Evolutionary conservation across 2,329 filamentous ascomycete genomes (phyloP).

Genomic region (Teratosphaeria zuluensis): DNA sequence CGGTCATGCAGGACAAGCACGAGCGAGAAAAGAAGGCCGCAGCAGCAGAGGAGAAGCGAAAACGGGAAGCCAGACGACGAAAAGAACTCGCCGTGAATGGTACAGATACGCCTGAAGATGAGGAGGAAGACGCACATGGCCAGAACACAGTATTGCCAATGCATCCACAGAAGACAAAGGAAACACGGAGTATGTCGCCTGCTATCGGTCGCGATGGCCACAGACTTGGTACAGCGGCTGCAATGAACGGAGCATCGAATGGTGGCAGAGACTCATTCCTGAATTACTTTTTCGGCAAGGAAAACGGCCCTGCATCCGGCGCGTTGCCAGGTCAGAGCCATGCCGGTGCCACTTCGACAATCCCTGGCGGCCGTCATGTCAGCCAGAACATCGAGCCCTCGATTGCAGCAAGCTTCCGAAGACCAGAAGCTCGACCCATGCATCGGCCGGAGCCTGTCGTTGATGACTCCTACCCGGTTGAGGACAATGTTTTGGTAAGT

Average conservation of each 20-base stretch:
- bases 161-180: conserved; percentile 35
- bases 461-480: neutral
- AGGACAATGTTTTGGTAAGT: conserved; percentile 1
- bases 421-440: conserved; percentile 42
- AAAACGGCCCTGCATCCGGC: conserved; percentile 47
- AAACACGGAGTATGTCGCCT: conserved; percentile 72
- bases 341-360: conserved; percentile 29
- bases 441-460: neutral
- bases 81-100: conserved; percentile 74
- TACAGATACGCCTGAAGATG: conserved; percentile 54
- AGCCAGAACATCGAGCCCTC: conserved; percentile 71
- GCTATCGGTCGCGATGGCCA: conserved; percentile 48
- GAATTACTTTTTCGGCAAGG: conserved; percentile 98
- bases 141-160: conserved; percentile 45
- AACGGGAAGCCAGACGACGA: conserved; percentile 69
- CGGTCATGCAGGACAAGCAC: conserved; percentile 88
- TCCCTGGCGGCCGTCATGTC: conserved; percentile 53
- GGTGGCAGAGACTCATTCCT: conserved; percentile 76
- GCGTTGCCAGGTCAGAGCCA: conserved; percentile 24
- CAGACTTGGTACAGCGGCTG: conserved; percentile 22
- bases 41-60: conserved; percentile 74
- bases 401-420: conserved; percentile 73
- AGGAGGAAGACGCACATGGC: conserved; percentile 42
- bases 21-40: conserved; percentile 79
- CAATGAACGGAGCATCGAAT: conserved; percentile 33